Conservation (phyloP, 805 yeast species). For the Brettanomyces anomalus region DNA sequence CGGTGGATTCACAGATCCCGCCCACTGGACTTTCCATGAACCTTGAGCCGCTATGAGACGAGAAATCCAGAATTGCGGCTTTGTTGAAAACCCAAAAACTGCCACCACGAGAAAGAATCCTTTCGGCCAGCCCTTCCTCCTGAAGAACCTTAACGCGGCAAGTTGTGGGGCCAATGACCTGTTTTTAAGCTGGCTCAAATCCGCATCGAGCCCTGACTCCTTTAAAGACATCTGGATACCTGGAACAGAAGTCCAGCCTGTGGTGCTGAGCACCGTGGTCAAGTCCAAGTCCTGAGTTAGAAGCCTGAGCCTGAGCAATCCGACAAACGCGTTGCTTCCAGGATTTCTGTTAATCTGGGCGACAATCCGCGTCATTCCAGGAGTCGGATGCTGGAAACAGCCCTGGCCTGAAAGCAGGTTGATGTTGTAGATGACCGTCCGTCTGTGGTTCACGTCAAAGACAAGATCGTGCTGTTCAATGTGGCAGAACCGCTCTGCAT, state of each 20-base stretch:
- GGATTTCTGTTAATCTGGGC: constrained; percentile 23
- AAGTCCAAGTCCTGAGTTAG: constrained; percentile 43
- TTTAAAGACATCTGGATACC: constrained; percentile 34
- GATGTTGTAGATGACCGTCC: constrained; percentile 22
- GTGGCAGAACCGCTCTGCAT: constrained; percentile 22
- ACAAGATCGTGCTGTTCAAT: constrained; percentile 11
- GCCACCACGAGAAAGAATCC: constrained; percentile 44
- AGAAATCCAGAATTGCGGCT: constrained; percentile 44
- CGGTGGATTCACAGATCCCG: constrained; percentile 21
- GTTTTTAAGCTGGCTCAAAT: not conserved
- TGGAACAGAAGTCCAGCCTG: constrained; percentile 61
- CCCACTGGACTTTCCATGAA: constrained; percentile 50
- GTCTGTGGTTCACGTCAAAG: constrained; percentile 21
- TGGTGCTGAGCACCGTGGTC: constrained; percentile 47
- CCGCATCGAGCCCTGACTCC: constrained; percentile 17
- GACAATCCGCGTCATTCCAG: constrained; percentile 26
- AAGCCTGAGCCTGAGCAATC: constrained; percentile 38
- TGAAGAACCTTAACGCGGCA: constrained; percentile 27
- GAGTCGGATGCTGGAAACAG: constrained; percentile 37
- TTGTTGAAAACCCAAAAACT: constrained; percentile 26
- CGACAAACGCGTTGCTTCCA: constrained; percentile 16
- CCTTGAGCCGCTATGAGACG: constrained; percentile 40
- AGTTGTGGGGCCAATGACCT: constrained; percentile 14
- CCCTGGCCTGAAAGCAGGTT: constrained; percentile 32
- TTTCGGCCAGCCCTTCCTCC: constrained; percentile 46